Conservation (phyloP, 139 green algal genomes). For the Mesotaenium endlicherianum region DNA sequence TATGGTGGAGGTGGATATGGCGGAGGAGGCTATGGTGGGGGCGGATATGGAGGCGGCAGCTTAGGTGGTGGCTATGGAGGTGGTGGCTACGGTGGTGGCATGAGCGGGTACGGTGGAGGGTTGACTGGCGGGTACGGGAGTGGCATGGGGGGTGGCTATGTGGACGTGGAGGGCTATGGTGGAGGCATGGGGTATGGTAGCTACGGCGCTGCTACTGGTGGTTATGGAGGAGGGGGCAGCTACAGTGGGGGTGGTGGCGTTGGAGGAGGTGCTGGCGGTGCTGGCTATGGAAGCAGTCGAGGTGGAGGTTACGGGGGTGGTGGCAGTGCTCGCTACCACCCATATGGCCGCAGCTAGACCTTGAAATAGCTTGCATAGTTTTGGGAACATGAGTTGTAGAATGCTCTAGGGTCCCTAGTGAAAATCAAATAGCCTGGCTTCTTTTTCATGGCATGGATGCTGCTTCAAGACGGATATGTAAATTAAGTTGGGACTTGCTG, state of each 20-base stretch:
- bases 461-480: too few species aligned
- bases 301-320: constrained; percentile 7
- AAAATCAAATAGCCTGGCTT: too few species aligned
- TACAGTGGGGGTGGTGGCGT: background rate
- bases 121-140: background rate
- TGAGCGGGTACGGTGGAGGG: constrained; percentile 31
- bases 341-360: constrained; percentile 36
- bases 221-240: constrained; percentile 12
- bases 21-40: constrained; percentile 5
- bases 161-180: constrained; percentile 23
- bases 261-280: constrained; percentile 5
- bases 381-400: too few species aligned
- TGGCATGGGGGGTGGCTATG: constrained; percentile 23
- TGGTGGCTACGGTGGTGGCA: constrained; percentile 26
- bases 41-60: constrained; percentile 16
- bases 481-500: too few species aligned
- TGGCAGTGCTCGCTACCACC: constrained; percentile 43
- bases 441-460: too few species aligned
- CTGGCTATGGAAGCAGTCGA: constrained; percentile 28
- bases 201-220: constrained; percentile 20
- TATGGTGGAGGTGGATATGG: constrained; percentile 42
- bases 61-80: constrained; percentile 36
- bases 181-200: constrained; percentile 29
- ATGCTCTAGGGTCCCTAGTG: too few species aligned
- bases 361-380: too few species aligned